Percentiles rank a stretch among this genome's conserved stretches.
phyloP scores from a whole-genome alignment of 1,139 yeast genomes.

The Tardiomyces digboiensis region DNA sequence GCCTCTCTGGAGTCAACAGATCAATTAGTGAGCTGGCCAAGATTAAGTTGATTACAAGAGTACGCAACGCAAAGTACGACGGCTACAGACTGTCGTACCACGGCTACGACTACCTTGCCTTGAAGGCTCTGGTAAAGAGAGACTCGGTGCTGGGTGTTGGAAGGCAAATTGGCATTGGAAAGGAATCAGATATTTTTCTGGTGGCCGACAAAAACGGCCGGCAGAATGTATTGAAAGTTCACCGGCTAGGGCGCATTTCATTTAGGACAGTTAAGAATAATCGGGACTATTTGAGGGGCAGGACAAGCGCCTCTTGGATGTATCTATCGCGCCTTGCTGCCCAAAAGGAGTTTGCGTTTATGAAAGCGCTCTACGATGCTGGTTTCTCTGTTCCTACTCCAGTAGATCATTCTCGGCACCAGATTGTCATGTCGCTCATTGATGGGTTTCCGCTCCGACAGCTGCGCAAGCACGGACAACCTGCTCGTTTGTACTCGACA shows the following conservation, averaged over 20 bases:
- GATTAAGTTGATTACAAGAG: slow-evolving; percentile 61
- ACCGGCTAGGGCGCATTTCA: slow-evolving; percentile 88
- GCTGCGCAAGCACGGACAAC: slow-evolving; percentile 56
- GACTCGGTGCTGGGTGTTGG: slow-evolving; percentile 74
- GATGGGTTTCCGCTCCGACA: slow-evolving; percentile 87
- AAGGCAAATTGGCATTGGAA: slow-evolving; percentile 90
- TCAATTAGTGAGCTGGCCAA: slow-evolving; percentile 84
- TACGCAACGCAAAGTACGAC: slow-evolving; percentile 75
- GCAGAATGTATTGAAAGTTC: slow-evolving; percentile 69
- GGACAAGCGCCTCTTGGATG: slow-evolving; percentile 81
- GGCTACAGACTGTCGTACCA: slow-evolving; percentile 84
- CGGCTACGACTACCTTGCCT: slow-evolving; percentile 88
- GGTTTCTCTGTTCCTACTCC: slow-evolving; percentile 88
- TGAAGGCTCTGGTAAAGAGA: slow-evolving; percentile 67
- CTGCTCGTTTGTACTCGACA: slow-evolving; percentile 66
- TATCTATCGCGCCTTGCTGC: slow-evolving; percentile 86
- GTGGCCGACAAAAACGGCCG: slow-evolving; percentile 61
- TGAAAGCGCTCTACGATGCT: slow-evolving; percentile 61
- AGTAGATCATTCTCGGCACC: slow-evolving; percentile 82
- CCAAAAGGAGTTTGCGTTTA: slow-evolving; percentile 79
- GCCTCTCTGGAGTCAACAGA: slow-evolving; percentile 67
- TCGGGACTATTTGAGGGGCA: slow-evolving; percentile 76
- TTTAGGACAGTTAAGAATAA: slow-evolving; percentile 88
- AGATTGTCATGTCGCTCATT: slow-evolving; percentile 86
- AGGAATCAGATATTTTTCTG: slow-evolving; percentile 93